Percentiles rank a stretch among this genome's conserved stretches.
Evolutionary conservation across 2,329 filamentous ascomycete genomes (phyloP).

Genomic region (Didymella exigua): DNA sequence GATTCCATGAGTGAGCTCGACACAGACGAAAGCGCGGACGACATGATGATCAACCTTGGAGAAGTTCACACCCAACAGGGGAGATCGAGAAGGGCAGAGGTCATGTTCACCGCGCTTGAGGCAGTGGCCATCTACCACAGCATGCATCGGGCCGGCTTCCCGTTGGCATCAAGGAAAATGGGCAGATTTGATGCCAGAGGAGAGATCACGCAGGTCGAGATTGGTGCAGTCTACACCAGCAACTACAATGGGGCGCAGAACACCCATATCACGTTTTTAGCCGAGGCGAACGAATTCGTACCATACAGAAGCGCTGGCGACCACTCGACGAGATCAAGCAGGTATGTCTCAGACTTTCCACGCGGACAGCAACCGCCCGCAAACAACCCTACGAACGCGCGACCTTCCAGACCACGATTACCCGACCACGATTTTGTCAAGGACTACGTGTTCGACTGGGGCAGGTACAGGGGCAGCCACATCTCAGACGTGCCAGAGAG

Average conservation of each 20-base stretch:
- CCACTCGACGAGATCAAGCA: conserved; percentile 6
- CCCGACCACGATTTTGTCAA: conserved; percentile 15
- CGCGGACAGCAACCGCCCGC: conserved; percentile 19
- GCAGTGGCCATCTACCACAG: conserved; percentile 25
- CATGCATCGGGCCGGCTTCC: conserved; percentile 24
- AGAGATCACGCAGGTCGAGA: conserved; percentile 9
- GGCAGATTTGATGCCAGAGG: conserved; percentile 23
- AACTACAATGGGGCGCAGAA: neutral
- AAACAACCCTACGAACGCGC: conserved; percentile 8
- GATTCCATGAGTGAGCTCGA: conserved; percentile 19
- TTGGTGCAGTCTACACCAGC: conserved; percentile 1
- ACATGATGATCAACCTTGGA: conserved; percentile 34
- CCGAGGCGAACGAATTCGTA: neutral
- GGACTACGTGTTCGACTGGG: conserved; percentile 32
- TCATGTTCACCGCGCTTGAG: conserved; percentile 30
- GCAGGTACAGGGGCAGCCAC: conserved; percentile 21
- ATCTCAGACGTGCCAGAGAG: conserved; percentile 28
- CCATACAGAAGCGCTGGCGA: neutral
- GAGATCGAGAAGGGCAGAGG: conserved; percentile 9
- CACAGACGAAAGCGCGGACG: conserved; percentile 19
- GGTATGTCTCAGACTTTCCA: conserved; percentile 11
- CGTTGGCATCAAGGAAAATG: conserved; percentile 13
- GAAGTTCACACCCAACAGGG: conserved; percentile 12
- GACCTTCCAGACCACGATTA: conserved; percentile 18
- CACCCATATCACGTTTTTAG: conserved; percentile 4